Percentiles rank a stretch among this genome's conserved stretches.
phyloP scores from a whole-genome alignment of 139 green algal genomes.

The Volvox reticuliferus region DNA sequence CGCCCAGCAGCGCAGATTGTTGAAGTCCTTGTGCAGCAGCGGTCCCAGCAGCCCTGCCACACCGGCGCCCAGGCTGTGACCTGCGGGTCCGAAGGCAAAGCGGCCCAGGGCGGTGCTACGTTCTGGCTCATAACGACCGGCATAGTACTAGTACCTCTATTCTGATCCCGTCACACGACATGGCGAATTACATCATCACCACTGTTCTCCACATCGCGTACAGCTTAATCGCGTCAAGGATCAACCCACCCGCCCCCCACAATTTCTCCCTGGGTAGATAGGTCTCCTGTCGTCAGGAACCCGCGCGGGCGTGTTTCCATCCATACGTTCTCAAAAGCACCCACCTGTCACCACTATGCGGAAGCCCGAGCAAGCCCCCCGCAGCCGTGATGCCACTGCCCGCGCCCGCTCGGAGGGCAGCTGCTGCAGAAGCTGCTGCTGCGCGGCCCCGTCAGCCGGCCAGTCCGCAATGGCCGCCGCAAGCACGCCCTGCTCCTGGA shows the following conservation, averaged over 20 bases:
- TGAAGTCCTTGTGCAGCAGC: neutral
- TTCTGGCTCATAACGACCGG: no score
- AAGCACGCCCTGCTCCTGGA: conserved; percentile 24
- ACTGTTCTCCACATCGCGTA: no score
- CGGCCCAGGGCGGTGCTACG: no score
- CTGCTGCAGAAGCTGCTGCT: neutral
- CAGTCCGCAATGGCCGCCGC: neutral
- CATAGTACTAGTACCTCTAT: no score
- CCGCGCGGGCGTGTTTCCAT: no score
- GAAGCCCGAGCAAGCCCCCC: neutral
- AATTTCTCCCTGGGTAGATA: no score
- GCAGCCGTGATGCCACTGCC: neutral
- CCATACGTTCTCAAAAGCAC: neutral
- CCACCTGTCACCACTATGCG: conserved; percentile 38
- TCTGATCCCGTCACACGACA: no score
- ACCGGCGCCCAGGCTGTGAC: conserved; percentile 45
- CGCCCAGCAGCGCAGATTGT: conserved; percentile 38
- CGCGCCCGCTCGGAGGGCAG: conserved; percentile 22
- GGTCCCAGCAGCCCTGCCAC: conserved; percentile 34
- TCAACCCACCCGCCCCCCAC: no score
- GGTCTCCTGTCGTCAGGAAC: no score
- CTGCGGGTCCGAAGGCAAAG: neutral
- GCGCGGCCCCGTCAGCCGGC: neutral
- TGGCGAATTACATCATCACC: no score
- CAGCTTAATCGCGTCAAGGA: no score